Evolutionary conservation across 345 rosid species (phyloP).

Genomic region (Streptanthus diversifolius): DNA sequence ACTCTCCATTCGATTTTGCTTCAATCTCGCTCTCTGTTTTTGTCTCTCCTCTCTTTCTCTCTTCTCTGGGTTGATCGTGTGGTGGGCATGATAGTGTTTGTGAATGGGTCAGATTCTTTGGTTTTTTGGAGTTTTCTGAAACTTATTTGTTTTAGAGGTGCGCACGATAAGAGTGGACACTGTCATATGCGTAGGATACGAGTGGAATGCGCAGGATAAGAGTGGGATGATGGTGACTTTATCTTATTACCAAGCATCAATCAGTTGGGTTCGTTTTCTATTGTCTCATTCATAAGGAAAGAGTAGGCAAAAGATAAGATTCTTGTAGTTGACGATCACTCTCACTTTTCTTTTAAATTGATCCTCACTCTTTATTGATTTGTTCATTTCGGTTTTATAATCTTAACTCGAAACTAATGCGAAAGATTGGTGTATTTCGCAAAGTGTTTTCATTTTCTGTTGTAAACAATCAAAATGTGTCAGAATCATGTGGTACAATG

Average conservation of each 20-base stretch:
- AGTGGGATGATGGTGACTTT: constrained; percentile 7
- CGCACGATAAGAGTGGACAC: constrained; percentile 9
- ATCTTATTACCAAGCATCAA: constrained; percentile 25
- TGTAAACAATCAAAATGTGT: too few relatives aligned
- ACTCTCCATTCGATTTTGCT: constrained; percentile 43
- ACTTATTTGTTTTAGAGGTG: constrained; percentile 1
- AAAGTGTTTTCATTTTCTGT: too few relatives aligned
- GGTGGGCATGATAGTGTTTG: constrained; percentile 31
- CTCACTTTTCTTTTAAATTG: background rate
- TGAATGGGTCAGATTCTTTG: constrained; percentile 35
- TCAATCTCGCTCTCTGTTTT: constrained; percentile 2
- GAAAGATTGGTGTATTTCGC: too few relatives aligned
- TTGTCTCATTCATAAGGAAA: constrained; percentile 19
- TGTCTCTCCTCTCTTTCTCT: background rate
- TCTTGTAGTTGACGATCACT: constrained; percentile 34
- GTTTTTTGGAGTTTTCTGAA: constrained; percentile 30
- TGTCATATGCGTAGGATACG: constrained; percentile 6
- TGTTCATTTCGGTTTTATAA: background rate
- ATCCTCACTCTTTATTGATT: background rate
- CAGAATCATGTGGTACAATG: too few relatives aligned
- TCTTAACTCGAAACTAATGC: background rate
- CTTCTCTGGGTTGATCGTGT: constrained; percentile 34
- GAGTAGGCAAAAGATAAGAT: constrained; percentile 25
- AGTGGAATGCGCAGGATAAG: constrained; percentile 15
- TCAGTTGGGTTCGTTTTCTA: constrained; percentile 23